Conservation (phyloP, 1,139 yeast species). For the Tardiomyces blankii region DNA sequence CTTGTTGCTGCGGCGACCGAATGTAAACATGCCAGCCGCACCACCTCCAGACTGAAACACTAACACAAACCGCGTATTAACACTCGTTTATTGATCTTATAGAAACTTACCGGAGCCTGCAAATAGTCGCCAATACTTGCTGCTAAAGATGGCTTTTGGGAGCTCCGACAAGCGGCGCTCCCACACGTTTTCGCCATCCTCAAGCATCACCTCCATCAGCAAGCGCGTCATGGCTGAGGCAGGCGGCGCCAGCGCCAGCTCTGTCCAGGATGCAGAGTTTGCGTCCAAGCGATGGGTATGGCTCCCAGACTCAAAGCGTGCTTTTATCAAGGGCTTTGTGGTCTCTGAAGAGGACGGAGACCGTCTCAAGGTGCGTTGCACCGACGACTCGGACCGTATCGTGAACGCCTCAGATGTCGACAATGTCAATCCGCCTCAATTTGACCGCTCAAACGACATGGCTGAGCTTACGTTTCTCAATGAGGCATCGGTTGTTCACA, state of each 20-base stretch:
- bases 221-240: neutral
- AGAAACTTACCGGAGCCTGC: no score
- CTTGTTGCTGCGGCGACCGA: neutral
- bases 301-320: slow-evolving; percentile 59
- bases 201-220: neutral
- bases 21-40: neutral
- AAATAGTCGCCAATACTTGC: no score
- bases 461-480: slow-evolving; percentile 90
- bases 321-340: slow-evolving; percentile 63
- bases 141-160: neutral
- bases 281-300: slow-evolving; percentile 62
- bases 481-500: slow-evolving; percentile 88
- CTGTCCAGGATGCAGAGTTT: slow-evolving; percentile 35
- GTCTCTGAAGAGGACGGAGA: slow-evolving; percentile 41
- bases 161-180: neutral
- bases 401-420: slow-evolving; percentile 41
- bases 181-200: neutral
- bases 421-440: slow-evolving; percentile 75
- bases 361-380: slow-evolving; percentile 41
- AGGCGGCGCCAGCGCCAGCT: slow-evolving; percentile 16
- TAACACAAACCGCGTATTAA: neutral
- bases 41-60: neutral
- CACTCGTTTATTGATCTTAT: no score
- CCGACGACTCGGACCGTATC: slow-evolving; percentile 36
- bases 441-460: slow-evolving; percentile 88